phyloP scores from a whole-genome alignment of 2,329 filamentous ascomycete genomes.

The Pestalotiopsis sp. region DNA sequence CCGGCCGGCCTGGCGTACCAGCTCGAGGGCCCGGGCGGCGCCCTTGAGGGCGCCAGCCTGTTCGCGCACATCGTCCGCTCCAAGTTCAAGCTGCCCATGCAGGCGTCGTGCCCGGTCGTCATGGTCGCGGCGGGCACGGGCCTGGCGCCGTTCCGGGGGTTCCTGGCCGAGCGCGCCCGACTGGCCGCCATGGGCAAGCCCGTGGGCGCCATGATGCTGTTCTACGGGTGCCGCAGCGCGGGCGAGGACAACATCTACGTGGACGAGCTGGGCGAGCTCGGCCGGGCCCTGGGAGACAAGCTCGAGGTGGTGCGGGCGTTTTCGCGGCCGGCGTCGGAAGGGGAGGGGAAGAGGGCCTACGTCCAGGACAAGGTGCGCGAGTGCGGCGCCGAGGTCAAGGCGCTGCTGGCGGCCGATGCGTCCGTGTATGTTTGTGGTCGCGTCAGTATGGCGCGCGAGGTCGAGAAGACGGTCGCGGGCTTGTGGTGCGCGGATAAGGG shows the following conservation, averaged over 20 bases:
- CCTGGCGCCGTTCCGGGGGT: constrained; percentile 44
- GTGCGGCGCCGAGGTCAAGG: background rate
- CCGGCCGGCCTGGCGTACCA: constrained; percentile 1
- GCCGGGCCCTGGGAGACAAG: background rate
- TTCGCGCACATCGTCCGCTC: constrained; percentile 34
- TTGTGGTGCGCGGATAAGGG: background rate
- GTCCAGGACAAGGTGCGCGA: constrained; percentile 7
- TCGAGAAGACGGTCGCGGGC: background rate
- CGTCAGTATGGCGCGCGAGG: constrained; percentile 7
- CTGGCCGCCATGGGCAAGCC: constrained; percentile 35
- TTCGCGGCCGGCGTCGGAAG: background rate
- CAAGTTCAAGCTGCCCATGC: constrained; percentile 46
- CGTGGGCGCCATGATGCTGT: constrained; percentile 40
- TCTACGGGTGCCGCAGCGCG: constrained; percentile 41
- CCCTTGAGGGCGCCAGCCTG: background rate
- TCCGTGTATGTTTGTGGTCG: constrained; percentile 2
- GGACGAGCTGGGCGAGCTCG: constrained; percentile 21
- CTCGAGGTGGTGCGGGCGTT: constrained; percentile 10
- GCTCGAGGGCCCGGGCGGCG: background rate
- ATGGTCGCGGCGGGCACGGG: constrained; percentile 55
- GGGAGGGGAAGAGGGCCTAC: background rate
- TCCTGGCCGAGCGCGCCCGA: constrained; percentile 39
- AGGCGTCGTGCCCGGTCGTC: constrained; percentile 46
- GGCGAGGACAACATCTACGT: constrained; percentile 36
- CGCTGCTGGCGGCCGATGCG: background rate